Base-by-base conservation (phyloP, 1,284 basidiomycete species). In the Microbotryum intermedium region DNA sequence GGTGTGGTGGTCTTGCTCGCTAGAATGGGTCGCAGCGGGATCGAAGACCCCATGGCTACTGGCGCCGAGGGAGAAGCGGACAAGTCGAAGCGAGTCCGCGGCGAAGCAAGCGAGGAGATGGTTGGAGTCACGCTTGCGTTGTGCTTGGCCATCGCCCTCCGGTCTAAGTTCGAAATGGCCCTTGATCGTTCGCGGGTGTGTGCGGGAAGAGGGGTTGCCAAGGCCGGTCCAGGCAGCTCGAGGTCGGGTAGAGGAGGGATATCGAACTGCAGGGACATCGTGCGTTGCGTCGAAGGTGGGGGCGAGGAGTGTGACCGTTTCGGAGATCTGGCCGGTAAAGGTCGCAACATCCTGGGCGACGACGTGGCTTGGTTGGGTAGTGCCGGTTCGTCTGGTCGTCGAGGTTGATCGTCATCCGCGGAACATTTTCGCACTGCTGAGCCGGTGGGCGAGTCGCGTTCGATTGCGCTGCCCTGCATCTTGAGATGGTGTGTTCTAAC, bases 1-100 rank as follows among this genome's bases (percentile, higher is more conserved):
- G 23, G 48, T 50, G 18, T 23, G 26, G 45, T 49, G 44, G 26
- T 62, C 52, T 16, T 39, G 34, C 16, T 39, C 18, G 34, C 34
- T 39, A 67, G 53, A 51, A 67, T 67, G 3, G 65, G 65, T 20
- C 50, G 53, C 43, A 66, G 58, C 10, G 60, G 57, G 25, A 65
- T 57, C 5, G 42, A 6, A n/a, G 30, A 16, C 30, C 25, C 23
- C 16, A 50, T 10, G 43, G n/a, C 16, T 10, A 44, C 29, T n/a
- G 57, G 42, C n/a, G 53, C 26, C 18, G 54, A 29, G 7, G 64
- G 57, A 7, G 59, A 59, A 39, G 48, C 51, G 23, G 59, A 43
- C 21, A 66, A 49, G 47, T 61, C 52, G 49, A 61, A 61, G 10
- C 51, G 59, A 4, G 57, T 63, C 13, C 53, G 60, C 4, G 55